Conservation (phyloP, 2,329 filamentous ascomycete species). For the Rutstroemia sydowiana region DNA sequence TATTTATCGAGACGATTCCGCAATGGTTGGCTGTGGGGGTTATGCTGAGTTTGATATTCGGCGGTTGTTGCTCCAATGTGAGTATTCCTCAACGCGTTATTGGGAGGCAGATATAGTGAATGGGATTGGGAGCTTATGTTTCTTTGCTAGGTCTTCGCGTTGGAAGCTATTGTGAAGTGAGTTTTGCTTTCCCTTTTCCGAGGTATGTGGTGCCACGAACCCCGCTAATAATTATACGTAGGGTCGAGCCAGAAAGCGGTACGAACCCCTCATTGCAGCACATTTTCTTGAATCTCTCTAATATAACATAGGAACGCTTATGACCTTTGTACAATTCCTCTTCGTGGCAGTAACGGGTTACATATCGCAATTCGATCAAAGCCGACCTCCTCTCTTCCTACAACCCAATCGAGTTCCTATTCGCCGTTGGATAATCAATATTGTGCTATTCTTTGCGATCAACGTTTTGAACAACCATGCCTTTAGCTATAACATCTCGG, state of each 20-base stretch:
- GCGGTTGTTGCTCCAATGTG: constrained; percentile 91
- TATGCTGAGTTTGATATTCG: constrained; percentile 85
- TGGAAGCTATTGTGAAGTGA: constrained; percentile 93
- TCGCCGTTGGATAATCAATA: constrained; percentile 79
- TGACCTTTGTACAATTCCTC: constrained; percentile 84
- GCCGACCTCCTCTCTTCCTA: constrained; percentile 63
- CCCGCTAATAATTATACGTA: constrained; percentile 32
- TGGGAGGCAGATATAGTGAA: background rate
- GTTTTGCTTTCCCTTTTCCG: constrained; percentile 28
- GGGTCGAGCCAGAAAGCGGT: constrained; percentile 80
- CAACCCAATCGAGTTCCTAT: constrained; percentile 74
- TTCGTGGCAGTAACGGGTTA: constrained; percentile 75
- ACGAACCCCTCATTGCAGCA: constrained; percentile 26
- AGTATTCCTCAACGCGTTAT: constrained; percentile 28
- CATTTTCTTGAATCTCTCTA: constrained; percentile 10
- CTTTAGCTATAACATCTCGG: constrained; percentile 93
- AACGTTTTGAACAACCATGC: constrained; percentile 97
- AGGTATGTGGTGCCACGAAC: background rate
- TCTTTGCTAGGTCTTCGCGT: constrained; percentile 70
- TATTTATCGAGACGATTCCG: constrained; percentile 52
- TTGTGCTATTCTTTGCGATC: constrained; percentile 83
- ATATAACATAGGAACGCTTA: constrained; percentile 57
- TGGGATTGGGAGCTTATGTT: constrained; percentile 20
- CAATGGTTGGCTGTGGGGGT: constrained; percentile 55
- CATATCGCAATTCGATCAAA: constrained; percentile 64